These are phyloP conservation scores for Solanum hybrid DNA, from an alignment of 305 asterid genomes.

Conservation along the genomic window DNA sequence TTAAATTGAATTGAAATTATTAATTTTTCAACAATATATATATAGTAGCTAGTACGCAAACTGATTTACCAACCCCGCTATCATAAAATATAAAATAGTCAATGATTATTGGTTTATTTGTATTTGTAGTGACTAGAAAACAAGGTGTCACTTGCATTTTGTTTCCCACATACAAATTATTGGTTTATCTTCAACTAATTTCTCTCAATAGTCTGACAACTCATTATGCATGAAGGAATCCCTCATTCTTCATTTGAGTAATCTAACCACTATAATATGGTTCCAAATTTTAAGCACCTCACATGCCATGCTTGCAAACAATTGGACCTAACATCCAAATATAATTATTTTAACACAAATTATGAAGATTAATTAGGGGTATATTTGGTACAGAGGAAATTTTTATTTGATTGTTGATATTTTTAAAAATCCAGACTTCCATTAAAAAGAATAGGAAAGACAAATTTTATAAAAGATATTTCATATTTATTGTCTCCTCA, in stretches of 20 bases:
- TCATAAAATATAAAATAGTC: not conserved
- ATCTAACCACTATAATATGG: not conserved
- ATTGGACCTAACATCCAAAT: not conserved
- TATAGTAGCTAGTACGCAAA: too few species aligned
- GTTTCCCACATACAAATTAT: not conserved
- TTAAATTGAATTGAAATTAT: not conserved
- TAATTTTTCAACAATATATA: not conserved
- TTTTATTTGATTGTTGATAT: not conserved
- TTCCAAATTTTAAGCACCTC: not conserved
- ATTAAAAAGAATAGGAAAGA: not conserved
- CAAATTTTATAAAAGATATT: not conserved
- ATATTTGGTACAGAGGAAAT: not conserved
- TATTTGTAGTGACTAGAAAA: not conserved
- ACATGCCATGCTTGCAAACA: not conserved
- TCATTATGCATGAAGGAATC: not conserved
- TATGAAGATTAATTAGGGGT: not conserved
- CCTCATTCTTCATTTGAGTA: not conserved
- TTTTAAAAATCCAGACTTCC: not conserved
- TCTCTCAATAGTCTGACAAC: not conserved
- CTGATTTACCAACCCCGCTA: too few species aligned
- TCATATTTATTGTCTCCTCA: not conserved
- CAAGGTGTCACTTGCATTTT: not conserved
- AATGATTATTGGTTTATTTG: not conserved
- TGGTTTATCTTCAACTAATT: not conserved
- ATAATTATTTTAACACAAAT: not conserved